A percentile compares a stretch with the other conserved stretches of the same genome.
These are phyloP conservation scores for Eragrostis nindensis DNA, from an alignment of 176 grass and related monocot genomes.

Conservation along the genomic window DNA sequence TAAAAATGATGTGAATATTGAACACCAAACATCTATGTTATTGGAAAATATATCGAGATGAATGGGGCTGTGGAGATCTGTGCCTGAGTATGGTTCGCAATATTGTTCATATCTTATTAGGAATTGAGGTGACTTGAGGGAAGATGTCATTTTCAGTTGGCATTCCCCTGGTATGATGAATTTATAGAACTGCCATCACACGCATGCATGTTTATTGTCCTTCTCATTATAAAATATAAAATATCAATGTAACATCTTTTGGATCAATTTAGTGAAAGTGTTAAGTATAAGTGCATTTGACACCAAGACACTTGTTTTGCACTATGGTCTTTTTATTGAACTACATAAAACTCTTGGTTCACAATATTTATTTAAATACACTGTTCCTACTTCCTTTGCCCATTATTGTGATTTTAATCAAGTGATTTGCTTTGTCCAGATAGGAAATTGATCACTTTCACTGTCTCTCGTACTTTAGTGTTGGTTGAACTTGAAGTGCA, in stretches of 20 bases:
- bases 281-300: not conserved
- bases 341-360: constrained; percentile 8
- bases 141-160: constrained; percentile 4
- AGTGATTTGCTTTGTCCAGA: constrained; percentile 1
- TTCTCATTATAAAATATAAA: constrained; percentile 15
- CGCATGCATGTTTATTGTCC: not conserved
- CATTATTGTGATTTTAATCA: constrained; percentile 29
- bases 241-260: not conserved
- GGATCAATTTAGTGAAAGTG: constrained; percentile 1
- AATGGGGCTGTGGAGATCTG: constrained; percentile 10
- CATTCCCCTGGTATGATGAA: constrained; percentile 7
- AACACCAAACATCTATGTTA: not conserved
- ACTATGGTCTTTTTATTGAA: constrained; percentile 3
- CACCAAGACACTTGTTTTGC: not conserved
- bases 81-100: not conserved
- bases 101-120: constrained; percentile 17
- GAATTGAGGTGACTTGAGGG: not conserved
- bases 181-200: constrained; percentile 7
- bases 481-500: not conserved
- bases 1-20: not conserved
- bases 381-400: not conserved
- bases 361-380: not conserved
- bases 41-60: constrained; percentile 1
- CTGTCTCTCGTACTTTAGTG: not conserved
- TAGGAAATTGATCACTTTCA: constrained; percentile 17